Conservation (phyloP, 2,329 filamentous ascomycete genomes). For the Aspergillus viridinutans region DNA sequence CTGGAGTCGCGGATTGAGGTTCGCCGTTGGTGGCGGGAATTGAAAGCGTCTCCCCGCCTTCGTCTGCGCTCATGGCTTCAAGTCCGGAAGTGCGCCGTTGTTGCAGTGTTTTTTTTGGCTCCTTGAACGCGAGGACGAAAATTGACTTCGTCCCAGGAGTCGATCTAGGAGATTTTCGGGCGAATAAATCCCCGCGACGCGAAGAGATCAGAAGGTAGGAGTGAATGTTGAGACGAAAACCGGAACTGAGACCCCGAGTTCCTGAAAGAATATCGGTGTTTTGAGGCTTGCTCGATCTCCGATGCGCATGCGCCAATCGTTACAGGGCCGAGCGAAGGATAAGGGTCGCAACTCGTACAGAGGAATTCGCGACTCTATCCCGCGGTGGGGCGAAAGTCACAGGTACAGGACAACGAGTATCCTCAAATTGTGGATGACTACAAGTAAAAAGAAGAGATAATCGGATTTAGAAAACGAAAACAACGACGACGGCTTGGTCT, state of each 20-base stretch:
- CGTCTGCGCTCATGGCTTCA: constrained; percentile 36
- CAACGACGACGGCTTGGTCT: constrained; percentile 5
- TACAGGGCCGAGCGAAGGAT: constrained; percentile 20
- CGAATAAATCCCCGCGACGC: neutral
- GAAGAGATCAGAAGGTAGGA: neutral
- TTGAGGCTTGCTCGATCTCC: constrained; percentile 19
- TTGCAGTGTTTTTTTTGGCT: constrained; percentile 6
- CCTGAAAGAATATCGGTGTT: constrained; percentile 13
- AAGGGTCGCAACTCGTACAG: constrained; percentile 24
- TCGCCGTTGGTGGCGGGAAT: constrained; percentile 35
- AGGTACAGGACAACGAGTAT: neutral
- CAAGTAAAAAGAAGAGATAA: neutral
- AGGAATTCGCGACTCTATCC: constrained; percentile 16
- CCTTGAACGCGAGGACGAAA: constrained; percentile 14
- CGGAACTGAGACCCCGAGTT: neutral
- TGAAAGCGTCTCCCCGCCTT: constrained; percentile 26
- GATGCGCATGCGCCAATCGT: constrained; percentile 28
- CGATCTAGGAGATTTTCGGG: neutral
- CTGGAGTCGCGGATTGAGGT: constrained; percentile 23
- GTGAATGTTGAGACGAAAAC: constrained; percentile 2
- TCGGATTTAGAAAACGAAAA: neutral
- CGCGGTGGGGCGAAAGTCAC: constrained; percentile 10
- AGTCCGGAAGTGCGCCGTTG: constrained; percentile 20
- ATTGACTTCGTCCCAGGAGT: neutral
- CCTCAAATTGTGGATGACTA: neutral